A percentile compares a stretch with the other conserved stretches of the same genome.
Conservation (phyloP, 140 eudicot genomes). For the Anethum foeniculum region DNA sequence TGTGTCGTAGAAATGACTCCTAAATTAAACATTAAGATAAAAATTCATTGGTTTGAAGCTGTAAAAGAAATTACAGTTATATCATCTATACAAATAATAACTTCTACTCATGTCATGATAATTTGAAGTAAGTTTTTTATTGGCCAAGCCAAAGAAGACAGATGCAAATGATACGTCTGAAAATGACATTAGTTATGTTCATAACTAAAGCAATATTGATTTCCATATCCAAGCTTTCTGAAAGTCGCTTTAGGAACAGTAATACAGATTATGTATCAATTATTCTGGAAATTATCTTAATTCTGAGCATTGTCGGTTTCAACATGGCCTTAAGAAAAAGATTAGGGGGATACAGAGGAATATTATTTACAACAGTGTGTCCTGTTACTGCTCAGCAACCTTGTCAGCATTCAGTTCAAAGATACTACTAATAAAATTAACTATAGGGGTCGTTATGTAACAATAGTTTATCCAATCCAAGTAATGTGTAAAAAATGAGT, state of each 20-base stretch:
- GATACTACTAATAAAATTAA: conserved; percentile 3
- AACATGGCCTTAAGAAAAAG: neutral
- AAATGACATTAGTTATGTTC: neutral
- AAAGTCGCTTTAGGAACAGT: conserved; percentile 1
- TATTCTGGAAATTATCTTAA: neutral
- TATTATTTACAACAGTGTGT: neutral
- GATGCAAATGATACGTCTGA: neutral
- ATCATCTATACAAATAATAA: no score
- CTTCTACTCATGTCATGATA: no score
- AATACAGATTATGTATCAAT: neutral
- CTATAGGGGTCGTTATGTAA: neutral
- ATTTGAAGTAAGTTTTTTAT: no score
- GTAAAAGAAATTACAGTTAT: no score
- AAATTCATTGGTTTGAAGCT: no score
- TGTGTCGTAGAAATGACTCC: no score
- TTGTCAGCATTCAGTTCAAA: neutral
- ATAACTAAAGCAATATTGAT: neutral
- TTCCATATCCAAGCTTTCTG: neutral
- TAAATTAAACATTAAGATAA: no score
- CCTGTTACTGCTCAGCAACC: conserved; percentile 3
- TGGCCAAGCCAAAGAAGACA: neutral
- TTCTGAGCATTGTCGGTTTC: neutral
- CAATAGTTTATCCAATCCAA: neutral
- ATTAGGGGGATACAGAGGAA: neutral
- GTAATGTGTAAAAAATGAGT: neutral